A percentile compares a stretch with the other conserved stretches of the same genome.
Evolutionary conservation across 192 early-diverging fungal species (phyloP).

Genomic region (Phycomyces nitens): DNA sequence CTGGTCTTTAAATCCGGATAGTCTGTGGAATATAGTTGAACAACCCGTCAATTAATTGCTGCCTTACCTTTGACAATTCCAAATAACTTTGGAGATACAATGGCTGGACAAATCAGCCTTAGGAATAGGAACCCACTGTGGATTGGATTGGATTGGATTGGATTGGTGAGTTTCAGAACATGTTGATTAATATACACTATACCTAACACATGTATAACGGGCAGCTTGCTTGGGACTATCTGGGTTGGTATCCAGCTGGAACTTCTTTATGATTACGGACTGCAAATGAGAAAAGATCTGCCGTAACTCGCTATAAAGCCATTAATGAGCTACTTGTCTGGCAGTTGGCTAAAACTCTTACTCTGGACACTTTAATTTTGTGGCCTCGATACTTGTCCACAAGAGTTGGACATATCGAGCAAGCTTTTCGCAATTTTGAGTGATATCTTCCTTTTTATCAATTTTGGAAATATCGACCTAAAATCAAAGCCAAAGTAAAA

Average conservation of each 20-base stretch:
- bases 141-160: conserved; percentile 10
- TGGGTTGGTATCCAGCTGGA: conserved; percentile 19
- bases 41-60: neutral
- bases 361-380: conserved; percentile 28
- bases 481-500: too few species aligned
- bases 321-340: neutral
- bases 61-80: conserved; percentile 54
- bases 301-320: conserved; percentile 42
- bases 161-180: conserved; percentile 13
- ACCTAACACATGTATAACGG: conserved; percentile 40
- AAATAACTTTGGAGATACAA: conserved; percentile 66
- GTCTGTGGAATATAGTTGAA: conserved; percentile 20
- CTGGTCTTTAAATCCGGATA: conserved; percentile 52
- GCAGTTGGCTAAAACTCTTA: conserved; percentile 1
- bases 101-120: conserved; percentile 68
- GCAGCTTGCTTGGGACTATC: conserved; percentile 21
- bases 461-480: conserved; percentile 22
- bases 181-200: neutral
- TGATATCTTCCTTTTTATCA: conserved; percentile 26
- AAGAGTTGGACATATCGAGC: conserved; percentile 41
- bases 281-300: conserved; percentile 45
- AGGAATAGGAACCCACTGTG: conserved; percentile 68
- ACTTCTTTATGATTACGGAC: conserved; percentile 38
- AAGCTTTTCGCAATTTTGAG: conserved; percentile 47
- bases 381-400: conserved; percentile 48